A percentile compares a stretch with the other conserved stretches of the same genome.
Evolutionary conservation across 2,329 filamentous ascomycete species (phyloP).

Genomic region (Ceratocystis cacaofunesta): DNA sequence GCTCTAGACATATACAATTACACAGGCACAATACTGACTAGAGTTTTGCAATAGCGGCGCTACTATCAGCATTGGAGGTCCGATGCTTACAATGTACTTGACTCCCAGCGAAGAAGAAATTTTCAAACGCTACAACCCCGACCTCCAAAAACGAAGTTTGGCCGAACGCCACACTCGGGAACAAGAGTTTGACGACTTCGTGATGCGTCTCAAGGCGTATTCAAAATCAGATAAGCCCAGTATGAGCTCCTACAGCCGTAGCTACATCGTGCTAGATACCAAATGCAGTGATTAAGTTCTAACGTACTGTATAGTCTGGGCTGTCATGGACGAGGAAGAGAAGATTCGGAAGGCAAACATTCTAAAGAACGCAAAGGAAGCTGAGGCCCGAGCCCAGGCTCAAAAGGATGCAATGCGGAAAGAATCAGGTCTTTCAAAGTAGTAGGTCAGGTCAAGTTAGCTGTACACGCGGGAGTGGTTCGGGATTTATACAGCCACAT

Average conservation of each 20-base stretch:
- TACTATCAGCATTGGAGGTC: slow-evolving; percentile 64
- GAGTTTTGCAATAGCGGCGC: slow-evolving; percentile 41
- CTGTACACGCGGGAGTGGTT: not conserved
- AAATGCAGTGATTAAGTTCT: not conserved
- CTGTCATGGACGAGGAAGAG: slow-evolving; percentile 36
- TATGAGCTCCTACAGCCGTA: slow-evolving; percentile 31
- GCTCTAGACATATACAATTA: not conserved
- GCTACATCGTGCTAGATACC: not conserved
- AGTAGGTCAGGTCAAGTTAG: slow-evolving; percentile 13
- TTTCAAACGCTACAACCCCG: slow-evolving; percentile 82
- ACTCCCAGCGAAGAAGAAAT: slow-evolving; percentile 83
- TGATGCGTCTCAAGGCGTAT: slow-evolving; percentile 69
- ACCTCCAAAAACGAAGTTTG: slow-evolving; percentile 78
- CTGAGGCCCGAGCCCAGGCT: slow-evolving; percentile 29
- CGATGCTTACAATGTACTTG: slow-evolving; percentile 65
- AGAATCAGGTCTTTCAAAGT: slow-evolving; percentile 31
- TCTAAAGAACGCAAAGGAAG: slow-evolving; percentile 25
- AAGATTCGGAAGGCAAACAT: slow-evolving; percentile 28
- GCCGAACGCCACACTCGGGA: slow-evolving; percentile 61
- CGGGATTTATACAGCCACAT: too few relatives aligned
- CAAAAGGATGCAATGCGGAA: slow-evolving; percentile 35
- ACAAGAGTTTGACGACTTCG: slow-evolving; percentile 81
- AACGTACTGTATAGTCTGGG: slow-evolving; percentile 30
- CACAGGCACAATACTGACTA: not conserved
- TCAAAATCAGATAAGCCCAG: slow-evolving; percentile 85